A percentile compares a stretch with the other conserved stretches of the same genome.
Evolutionary conservation across 2,329 filamentous ascomycete species (phyloP).

Genomic region (Torrubiella hemipterigena): DNA sequence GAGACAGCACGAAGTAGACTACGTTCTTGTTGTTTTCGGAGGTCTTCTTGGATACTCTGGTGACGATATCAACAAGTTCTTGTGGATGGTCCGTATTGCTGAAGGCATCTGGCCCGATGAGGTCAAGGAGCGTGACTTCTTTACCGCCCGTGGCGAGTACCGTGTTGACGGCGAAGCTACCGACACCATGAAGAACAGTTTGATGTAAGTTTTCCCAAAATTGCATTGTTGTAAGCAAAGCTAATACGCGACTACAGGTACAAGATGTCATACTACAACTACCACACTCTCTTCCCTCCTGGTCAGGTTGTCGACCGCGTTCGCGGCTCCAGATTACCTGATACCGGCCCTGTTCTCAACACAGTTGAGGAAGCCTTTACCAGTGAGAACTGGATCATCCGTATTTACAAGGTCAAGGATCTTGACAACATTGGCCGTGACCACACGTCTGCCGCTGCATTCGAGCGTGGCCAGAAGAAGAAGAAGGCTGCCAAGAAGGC

Average conservation of each 20-base stretch:
- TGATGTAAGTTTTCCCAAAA: slow-evolving; percentile 62
- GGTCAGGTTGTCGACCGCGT: slow-evolving; percentile 89
- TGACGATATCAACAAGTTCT: slow-evolving; percentile 99
- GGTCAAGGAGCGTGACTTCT: slow-evolving; percentile 93
- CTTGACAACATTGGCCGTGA: slow-evolving; percentile 92
- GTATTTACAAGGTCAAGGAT: slow-evolving; percentile 99
- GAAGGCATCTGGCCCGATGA: slow-evolving; percentile 99
- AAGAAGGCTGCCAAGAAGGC: slow-evolving; percentile 64
- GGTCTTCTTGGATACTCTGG: slow-evolving; percentile 93
- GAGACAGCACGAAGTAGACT: slow-evolving; percentile 96
- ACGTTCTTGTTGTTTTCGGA: slow-evolving; percentile 94
- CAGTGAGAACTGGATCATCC: slow-evolving; percentile 99
- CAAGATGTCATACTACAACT: slow-evolving; percentile 99
- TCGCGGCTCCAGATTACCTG: slow-evolving; percentile 68
- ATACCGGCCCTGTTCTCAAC: slow-evolving; percentile 72
- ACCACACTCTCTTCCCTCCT: slow-evolving; percentile 76
- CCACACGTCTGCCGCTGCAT: slow-evolving; percentile 56
- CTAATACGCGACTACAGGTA: slow-evolving; percentile 51
- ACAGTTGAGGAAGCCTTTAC: slow-evolving; percentile 95
- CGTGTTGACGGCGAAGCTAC: slow-evolving; percentile 87
- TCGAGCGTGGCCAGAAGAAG: slow-evolving; percentile 73
- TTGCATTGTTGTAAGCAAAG: background rate
- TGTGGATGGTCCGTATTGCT: slow-evolving; percentile 99
- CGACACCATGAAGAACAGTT: slow-evolving; percentile 95
- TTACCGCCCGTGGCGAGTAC: slow-evolving; percentile 89